phyloP scores from a whole-genome alignment of 2,329 filamentous ascomycete genomes.

The Rhynchosporium secalis region DNA sequence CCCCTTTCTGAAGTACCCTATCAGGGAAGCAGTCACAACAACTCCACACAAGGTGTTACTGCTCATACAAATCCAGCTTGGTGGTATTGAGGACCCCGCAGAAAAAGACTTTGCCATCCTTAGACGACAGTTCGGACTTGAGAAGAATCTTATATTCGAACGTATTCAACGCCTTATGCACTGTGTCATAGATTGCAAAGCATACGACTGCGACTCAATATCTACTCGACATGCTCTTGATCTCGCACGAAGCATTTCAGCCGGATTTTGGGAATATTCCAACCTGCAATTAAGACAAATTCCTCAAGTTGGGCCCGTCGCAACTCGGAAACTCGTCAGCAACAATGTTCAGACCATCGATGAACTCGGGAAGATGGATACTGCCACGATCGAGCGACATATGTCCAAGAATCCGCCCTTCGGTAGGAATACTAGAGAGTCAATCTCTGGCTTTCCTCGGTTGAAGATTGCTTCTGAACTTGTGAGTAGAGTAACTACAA shows the following conservation, averaged over 20 bases:
- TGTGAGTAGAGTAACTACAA: slow-evolving; percentile 31
- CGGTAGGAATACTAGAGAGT: slow-evolving; percentile 67
- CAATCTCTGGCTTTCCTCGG: slow-evolving; percentile 68
- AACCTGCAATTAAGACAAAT: slow-evolving; percentile 82
- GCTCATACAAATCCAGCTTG: slow-evolving; percentile 74
- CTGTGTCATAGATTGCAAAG: slow-evolving; percentile 74
- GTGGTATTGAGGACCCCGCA: slow-evolving; percentile 61
- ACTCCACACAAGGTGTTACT: slow-evolving; percentile 75
- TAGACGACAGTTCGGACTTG: slow-evolving; percentile 58
- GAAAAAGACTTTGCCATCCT: slow-evolving; percentile 56
- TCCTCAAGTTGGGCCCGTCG: slow-evolving; percentile 71
- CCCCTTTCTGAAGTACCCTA: slow-evolving; percentile 66
- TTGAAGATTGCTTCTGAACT: slow-evolving; percentile 47
- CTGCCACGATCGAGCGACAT: slow-evolving; percentile 73
- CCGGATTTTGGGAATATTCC: slow-evolving; percentile 74
- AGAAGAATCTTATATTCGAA: slow-evolving; percentile 65
- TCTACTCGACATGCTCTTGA: slow-evolving; percentile 71
- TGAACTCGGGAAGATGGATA: slow-evolving; percentile 65
- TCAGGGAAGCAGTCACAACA: slow-evolving; percentile 65
- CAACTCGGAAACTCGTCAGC: slow-evolving; percentile 70
- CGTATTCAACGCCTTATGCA: slow-evolving; percentile 69
- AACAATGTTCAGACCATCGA: slow-evolving; percentile 72
- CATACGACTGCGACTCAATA: slow-evolving; percentile 59
- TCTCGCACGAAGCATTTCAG: slow-evolving; percentile 73
- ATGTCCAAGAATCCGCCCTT: slow-evolving; percentile 81